Percentiles rank a stretch among this genome's conserved stretches.
phyloP scores from a whole-genome alignment of 768 basidiomycete species.

The Brasilioporus rufonigricans region DNA sequence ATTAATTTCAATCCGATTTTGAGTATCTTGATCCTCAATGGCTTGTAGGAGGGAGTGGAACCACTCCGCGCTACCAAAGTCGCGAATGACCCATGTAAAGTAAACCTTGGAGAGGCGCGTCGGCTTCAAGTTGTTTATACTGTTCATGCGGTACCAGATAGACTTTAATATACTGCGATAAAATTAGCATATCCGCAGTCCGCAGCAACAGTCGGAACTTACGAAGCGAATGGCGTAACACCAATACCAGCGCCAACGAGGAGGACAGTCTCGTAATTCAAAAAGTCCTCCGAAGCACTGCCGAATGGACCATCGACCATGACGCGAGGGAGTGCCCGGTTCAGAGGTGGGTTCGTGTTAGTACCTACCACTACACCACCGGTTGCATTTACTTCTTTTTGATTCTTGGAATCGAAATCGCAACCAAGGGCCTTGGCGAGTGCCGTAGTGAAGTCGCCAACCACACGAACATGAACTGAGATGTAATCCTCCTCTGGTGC shows the following conservation, averaged over 20 bases:
- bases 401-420: conserved; percentile 61
- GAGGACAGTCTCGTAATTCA: conserved; percentile 85
- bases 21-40: conserved; percentile 88
- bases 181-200: conserved; percentile 1
- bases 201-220: conserved; percentile 31
- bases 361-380: conserved; percentile 65
- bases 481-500: conserved; percentile 96
- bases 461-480: conserved; percentile 88
- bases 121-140: conserved; percentile 66
- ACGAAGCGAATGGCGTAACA: conserved; percentile 96
- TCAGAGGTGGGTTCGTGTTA: conserved; percentile 55
- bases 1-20: conserved; percentile 87
- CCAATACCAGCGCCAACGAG: conserved; percentile 95
- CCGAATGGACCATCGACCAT: conserved; percentile 98
- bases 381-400: conserved; percentile 39
- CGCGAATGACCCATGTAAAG: conserved; percentile 95
- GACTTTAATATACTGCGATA: conserved; percentile 73
- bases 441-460: conserved; percentile 88
- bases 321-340: conserved; percentile 78
- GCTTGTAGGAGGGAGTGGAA: conserved; percentile 93
- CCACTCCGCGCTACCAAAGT: conserved; percentile 88
- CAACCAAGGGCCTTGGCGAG: conserved; percentile 83
- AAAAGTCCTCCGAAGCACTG: conserved; percentile 85
- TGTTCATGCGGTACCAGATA: conserved; percentile 97
- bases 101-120: conserved; percentile 89